These are phyloP conservation scores for Fusarium algeriense DNA, from an alignment of 2,329 filamentous ascomycete species.

Conservation along the genomic window DNA sequence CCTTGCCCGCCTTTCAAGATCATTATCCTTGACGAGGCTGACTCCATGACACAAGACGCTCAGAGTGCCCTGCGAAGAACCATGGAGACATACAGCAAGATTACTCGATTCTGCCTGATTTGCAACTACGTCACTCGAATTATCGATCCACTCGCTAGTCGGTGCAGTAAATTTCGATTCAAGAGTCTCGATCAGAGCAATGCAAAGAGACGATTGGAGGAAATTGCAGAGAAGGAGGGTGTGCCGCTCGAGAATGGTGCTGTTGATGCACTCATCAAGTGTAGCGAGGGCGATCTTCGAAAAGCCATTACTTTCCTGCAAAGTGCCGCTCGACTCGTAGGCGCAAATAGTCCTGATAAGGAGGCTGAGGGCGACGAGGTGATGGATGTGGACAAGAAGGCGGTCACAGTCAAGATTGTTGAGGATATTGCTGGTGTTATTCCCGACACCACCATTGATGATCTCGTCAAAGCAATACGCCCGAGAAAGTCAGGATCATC, in stretches of 20 bases:
- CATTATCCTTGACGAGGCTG: slow-evolving; percentile 96
- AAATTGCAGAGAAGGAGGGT: slow-evolving; percentile 85
- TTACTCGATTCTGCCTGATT: slow-evolving; percentile 96
- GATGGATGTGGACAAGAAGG: slow-evolving; percentile 70
- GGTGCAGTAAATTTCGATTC: slow-evolving; percentile 98
- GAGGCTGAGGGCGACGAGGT: slow-evolving; percentile 68
- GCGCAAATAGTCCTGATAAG: slow-evolving; percentile 66
- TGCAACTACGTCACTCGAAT: slow-evolving; percentile 99
- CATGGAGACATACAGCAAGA: slow-evolving; percentile 98
- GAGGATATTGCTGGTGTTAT: slow-evolving; percentile 98
- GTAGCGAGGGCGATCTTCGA: slow-evolving; percentile 92
- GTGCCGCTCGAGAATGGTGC: slow-evolving; percentile 83
- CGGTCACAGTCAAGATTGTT: slow-evolving; percentile 81
- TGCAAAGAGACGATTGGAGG: slow-evolving; percentile 80
- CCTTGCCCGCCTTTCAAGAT: slow-evolving; percentile 99
- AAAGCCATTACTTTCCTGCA: slow-evolving; percentile 98
- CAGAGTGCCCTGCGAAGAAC: slow-evolving; percentile 92
- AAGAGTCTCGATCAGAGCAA: slow-evolving; percentile 93
- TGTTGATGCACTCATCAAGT: slow-evolving; percentile 84
- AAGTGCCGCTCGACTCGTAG: slow-evolving; percentile 89
- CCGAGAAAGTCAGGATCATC: slow-evolving; percentile 72
- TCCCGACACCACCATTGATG: slow-evolving; percentile 78
- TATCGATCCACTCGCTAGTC: slow-evolving; percentile 92
- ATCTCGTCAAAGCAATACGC: slow-evolving; percentile 80
- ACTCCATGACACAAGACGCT: slow-evolving; percentile 99